Percentiles rank a stretch among this genome's conserved stretches.
Conservation (phyloP, 345 rosid species). For the Capsella bursapastoris region DNA sequence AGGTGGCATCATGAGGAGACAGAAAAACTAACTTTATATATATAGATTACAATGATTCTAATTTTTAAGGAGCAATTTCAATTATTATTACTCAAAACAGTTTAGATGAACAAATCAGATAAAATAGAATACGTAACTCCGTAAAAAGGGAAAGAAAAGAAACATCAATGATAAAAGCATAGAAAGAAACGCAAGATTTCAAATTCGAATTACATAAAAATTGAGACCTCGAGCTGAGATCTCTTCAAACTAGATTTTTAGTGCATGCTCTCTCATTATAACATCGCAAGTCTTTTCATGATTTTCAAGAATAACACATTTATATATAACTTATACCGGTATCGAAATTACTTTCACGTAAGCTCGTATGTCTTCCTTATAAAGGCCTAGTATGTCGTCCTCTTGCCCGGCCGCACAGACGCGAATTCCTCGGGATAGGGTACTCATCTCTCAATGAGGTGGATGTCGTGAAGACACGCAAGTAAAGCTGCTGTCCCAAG, state of each 20-base stretch:
- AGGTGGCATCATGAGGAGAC: too few species aligned
- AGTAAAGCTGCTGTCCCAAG: constrained; percentile 90
- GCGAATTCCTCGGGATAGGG: constrained; percentile 90
- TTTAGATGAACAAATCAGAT: neutral
- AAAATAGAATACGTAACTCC: neutral
- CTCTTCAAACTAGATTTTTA: constrained; percentile 33
- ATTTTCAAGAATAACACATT: constrained; percentile 36
- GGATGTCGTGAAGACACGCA: constrained; percentile 77
- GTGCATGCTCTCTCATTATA: constrained; percentile 31
- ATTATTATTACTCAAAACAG: neutral
- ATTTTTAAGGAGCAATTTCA: neutral
- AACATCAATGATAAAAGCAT: constrained; percentile 6
- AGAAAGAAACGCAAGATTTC: constrained; percentile 12
- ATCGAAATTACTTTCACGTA: constrained; percentile 29
- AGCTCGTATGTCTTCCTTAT: constrained; percentile 35
- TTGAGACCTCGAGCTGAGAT: constrained; percentile 63
- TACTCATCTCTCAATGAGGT: constrained; percentile 87
- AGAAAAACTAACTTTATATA: too few species aligned
- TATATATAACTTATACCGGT: constrained; percentile 25
- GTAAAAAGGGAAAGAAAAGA: neutral
- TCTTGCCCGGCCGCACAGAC: constrained; percentile 76
- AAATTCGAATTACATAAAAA: constrained; percentile 33
- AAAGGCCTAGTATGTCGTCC: constrained; percentile 83
- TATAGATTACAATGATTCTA: neutral
- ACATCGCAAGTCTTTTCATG: constrained; percentile 28